Percentiles rank a stretch among this genome's conserved stretches.
Evolutionary conservation across 1,284 basidiomycete species (phyloP).

Genomic region (Phenoliferia sp.): DNA sequence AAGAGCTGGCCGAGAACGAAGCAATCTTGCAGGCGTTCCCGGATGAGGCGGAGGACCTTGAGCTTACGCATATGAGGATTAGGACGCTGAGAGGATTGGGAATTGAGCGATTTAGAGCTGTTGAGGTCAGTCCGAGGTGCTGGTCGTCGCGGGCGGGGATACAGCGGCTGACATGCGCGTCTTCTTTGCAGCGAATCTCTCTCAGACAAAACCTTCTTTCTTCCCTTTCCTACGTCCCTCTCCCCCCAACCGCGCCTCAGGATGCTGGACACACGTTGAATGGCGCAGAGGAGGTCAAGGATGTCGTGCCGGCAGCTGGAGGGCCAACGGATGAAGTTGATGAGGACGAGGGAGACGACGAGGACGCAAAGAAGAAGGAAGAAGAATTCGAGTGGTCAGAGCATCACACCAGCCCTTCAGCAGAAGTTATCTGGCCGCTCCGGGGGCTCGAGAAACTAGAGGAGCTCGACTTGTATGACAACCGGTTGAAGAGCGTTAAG

Average conservation of each 20-base stretch:
- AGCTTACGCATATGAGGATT: constrained; percentile 80
- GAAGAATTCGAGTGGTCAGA: constrained; percentile 28
- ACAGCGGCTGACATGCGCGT: background rate
- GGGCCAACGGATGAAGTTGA: constrained; percentile 18
- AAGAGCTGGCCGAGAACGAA: constrained; percentile 24
- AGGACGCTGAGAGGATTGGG: constrained; percentile 35
- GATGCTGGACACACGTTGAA: background rate
- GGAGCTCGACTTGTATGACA: constrained; percentile 94
- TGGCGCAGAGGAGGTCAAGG: background rate
- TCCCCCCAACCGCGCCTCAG: constrained; percentile 1
- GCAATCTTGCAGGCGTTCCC: constrained; percentile 51
- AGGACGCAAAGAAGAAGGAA: constrained; percentile 33
- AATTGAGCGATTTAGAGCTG: constrained; percentile 31
- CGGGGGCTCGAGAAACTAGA: constrained; percentile 63
- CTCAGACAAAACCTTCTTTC: constrained; percentile 84
- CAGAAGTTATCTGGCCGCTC: constrained; percentile 50
- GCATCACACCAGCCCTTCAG: constrained; percentile 47
- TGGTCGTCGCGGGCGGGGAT: background rate
- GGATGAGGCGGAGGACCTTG: constrained; percentile 72
- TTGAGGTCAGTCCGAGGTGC: constrained; percentile 29
- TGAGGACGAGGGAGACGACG: constrained; percentile 29
- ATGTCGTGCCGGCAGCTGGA: background rate
- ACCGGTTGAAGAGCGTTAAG: constrained; percentile 72
- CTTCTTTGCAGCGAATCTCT: constrained; percentile 59
- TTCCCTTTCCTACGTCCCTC: constrained; percentile 46